Conservation (phyloP, 1,139 yeast genomes). For the Pneumocystis carinii region DNA sequence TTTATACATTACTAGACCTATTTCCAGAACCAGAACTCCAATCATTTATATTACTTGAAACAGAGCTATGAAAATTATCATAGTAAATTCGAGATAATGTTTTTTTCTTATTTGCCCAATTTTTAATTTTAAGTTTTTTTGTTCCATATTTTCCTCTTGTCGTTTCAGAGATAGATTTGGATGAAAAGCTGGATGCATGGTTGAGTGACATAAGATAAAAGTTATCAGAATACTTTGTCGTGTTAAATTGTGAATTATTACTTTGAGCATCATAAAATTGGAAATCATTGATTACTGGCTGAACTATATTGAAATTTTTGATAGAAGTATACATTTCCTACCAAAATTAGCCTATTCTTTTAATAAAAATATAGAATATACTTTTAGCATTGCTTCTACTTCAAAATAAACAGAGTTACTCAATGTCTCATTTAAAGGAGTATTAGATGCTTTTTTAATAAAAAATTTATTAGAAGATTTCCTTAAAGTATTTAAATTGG, state of each 20-base stretch:
- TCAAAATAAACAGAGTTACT: neutral
- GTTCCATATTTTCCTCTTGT: neutral
- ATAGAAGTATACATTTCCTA: conserved; percentile 10
- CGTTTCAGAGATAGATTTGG: neutral
- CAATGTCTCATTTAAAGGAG: neutral
- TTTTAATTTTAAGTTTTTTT: neutral
- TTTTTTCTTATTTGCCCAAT: neutral
- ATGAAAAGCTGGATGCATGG: neutral
- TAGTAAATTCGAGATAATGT: neutral
- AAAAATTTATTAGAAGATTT: neutral
- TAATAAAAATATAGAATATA: neutral
- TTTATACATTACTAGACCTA: neutral
- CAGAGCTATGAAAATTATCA: neutral
- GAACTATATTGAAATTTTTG: conserved; percentile 9
- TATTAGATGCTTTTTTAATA: neutral
- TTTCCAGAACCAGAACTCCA: neutral
- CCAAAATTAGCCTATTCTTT: neutral
- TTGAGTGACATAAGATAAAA: neutral
- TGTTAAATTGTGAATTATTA: neutral
- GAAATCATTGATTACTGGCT: conserved; percentile 1
- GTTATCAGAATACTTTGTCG: neutral
- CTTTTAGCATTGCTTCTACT: neutral
- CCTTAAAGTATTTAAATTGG: neutral
- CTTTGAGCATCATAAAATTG: neutral
- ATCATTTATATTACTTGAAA: neutral